Base-by-base conservation (phyloP, 106 monocot species). In the Amphibolis antarctica region DNA sequence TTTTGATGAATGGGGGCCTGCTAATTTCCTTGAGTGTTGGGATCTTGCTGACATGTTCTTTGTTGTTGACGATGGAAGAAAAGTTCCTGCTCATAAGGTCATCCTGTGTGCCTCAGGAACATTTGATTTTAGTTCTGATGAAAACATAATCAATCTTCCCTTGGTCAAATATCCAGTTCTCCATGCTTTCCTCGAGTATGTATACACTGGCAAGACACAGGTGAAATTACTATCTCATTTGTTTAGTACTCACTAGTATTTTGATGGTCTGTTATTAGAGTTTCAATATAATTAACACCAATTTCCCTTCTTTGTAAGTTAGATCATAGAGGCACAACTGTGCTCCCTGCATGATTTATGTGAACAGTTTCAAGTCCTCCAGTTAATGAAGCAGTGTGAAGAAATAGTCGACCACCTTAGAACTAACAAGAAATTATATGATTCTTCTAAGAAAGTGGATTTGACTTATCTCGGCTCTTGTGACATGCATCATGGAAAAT, bases 1-100 rank as follows among this genome's bases (percentile, higher is more conserved):
- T 12, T 68, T 25, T 67, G 79, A 74, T 52, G 78, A 73, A 36
- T 79, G 85, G 77, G 77, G 65, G 17, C 83, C 86, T 63, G 12
- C 23, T 44, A 78, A 80, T 58, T 89, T 89, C 71, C 69, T 86
- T 42, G 94, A 94, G 66, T 89, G 70, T 49, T 89, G 94, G 86
- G 89, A 89, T 28, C 69, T 94, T 45, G 66, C 86, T 28, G 94
- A 94, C 71, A 50, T 80, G 18, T 36, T 80, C 53, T 94, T 94
- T 76, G 66, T 79, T 46, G 81, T 86, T 71, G 86, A 83, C 65
- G 50, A 18, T 56, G 89, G 81, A 45, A 65, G 20, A 74, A 86
- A 74, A 63, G 76, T 94, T 67, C 94, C 86, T 48, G 94, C 81
- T 10, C 94, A 94, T 61, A 83, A 46, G 56, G 62, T 94, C 18